phyloP scores from a whole-genome alignment of 305 asterid species.

The Fraxinus greggii region DNA sequence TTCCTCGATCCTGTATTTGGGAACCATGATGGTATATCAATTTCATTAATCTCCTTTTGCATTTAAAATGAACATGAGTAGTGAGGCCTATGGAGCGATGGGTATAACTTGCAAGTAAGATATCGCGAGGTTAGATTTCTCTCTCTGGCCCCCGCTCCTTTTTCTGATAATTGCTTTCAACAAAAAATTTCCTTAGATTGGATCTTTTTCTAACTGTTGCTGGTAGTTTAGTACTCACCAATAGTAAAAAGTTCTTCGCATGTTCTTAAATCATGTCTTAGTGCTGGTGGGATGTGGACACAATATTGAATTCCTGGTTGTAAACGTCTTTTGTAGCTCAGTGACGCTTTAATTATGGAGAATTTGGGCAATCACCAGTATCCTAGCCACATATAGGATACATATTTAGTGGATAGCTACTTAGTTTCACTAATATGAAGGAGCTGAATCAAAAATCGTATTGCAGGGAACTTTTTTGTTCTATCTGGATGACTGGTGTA shows the following conservation, averaged over 20 bases:
- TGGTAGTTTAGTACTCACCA: not conserved
- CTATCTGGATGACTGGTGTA: constrained; percentile 40
- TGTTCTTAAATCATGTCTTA: constrained; percentile 16
- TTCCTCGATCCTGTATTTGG: constrained; percentile 37
- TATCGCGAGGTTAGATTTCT: constrained; percentile 29
- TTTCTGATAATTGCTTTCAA: constrained; percentile 6
- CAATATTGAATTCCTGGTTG: constrained; percentile 15
- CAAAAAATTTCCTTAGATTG: not conserved
- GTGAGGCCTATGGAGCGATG: constrained; percentile 47
- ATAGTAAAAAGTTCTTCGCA: not conserved
- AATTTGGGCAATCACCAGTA: constrained; percentile 10
- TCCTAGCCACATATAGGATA: constrained; percentile 22
- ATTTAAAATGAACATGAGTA: constrained; percentile 39
- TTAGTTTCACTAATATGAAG: constrained; percentile 34
- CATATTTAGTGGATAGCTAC: constrained; percentile 31
- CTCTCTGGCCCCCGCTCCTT: constrained; percentile 11
- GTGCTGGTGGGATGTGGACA: not conserved
- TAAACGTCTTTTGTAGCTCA: constrained; percentile 8
- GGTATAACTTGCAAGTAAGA: constrained; percentile 43
- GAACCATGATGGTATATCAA: constrained; percentile 31
- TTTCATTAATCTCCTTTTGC: constrained; percentile 38
- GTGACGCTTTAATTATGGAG: constrained; percentile 13
- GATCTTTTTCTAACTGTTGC: not conserved
- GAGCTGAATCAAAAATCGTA: constrained; percentile 43
- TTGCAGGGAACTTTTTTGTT: constrained; percentile 50